Conservation (phyloP, 1,284 basidiomycete species). For the Xanthoconium separans region DNA sequence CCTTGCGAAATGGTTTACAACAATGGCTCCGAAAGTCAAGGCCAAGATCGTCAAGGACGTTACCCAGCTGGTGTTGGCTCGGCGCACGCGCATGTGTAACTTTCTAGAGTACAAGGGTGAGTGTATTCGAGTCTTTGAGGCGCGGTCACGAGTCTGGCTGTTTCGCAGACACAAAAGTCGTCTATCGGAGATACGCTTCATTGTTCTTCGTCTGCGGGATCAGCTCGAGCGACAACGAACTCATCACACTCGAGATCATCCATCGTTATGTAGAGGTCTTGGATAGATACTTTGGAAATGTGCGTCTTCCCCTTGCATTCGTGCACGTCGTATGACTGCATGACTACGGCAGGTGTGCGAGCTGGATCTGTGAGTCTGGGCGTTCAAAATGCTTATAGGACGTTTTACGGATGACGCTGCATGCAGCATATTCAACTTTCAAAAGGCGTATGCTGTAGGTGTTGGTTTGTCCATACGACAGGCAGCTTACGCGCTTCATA, state of each 20-base stretch:
- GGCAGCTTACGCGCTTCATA: slow-evolving; percentile 31
- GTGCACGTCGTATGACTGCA: slow-evolving; percentile 1
- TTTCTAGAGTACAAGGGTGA: slow-evolving; percentile 98
- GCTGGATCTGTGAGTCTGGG: slow-evolving; percentile 75
- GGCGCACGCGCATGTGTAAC: slow-evolving; percentile 98
- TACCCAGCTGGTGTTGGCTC: slow-evolving; percentile 94
- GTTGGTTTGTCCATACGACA: background rate
- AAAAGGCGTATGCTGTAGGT: slow-evolving; percentile 91
- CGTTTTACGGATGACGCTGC: background rate
- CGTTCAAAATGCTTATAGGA: background rate
- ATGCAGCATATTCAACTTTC: slow-evolving; percentile 93
- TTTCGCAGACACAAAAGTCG: slow-evolving; percentile 84
- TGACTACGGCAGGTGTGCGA: slow-evolving; percentile 77
- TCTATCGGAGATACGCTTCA: slow-evolving; percentile 96
- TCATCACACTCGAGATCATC: slow-evolving; percentile 94
- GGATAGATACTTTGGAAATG: slow-evolving; percentile 98
- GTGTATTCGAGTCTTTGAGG: slow-evolving; percentile 18
- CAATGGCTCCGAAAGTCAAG: slow-evolving; percentile 91
- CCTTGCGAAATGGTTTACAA: slow-evolving; percentile 98
- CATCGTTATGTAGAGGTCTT: slow-evolving; percentile 99
- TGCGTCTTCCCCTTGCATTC: slow-evolving; percentile 38
- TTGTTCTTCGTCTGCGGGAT: slow-evolving; percentile 98
- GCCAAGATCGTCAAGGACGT: slow-evolving; percentile 99
- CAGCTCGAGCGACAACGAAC: slow-evolving; percentile 84
- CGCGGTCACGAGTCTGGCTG: background rate